Evolutionary conservation across 768 basidiomycete genomes (phyloP).

Genomic region (Boletus vinaceobasis): DNA sequence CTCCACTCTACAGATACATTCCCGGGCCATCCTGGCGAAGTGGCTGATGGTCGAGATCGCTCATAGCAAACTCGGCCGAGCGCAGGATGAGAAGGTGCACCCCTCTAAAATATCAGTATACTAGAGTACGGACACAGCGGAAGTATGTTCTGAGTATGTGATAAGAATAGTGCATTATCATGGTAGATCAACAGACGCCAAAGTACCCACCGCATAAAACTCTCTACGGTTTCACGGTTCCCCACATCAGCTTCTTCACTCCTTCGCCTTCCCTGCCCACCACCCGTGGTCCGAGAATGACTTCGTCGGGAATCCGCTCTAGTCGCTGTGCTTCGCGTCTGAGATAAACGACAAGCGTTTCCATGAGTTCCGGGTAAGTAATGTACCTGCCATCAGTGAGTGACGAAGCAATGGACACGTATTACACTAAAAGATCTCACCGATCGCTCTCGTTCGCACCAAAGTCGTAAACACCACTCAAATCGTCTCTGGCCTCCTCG

Average conservation of each 20-base stretch:
- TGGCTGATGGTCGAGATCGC: background rate
- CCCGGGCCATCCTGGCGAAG: background rate
- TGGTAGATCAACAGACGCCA: background rate
- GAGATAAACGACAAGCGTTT: conserved; percentile 63
- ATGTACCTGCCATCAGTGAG: conserved; percentile 54
- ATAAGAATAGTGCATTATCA: background rate
- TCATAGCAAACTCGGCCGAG: background rate
- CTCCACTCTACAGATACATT: background rate
- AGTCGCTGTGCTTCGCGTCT: conserved; percentile 70
- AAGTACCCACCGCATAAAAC: background rate
- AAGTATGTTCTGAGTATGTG: conserved; percentile 2
- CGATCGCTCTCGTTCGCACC: conserved; percentile 43
- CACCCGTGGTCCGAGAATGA: conserved; percentile 30
- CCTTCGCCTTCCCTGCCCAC: conserved; percentile 34
- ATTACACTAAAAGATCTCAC: conserved; percentile 11
- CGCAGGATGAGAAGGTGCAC: background rate
- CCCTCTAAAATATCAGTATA: conserved; percentile 2
- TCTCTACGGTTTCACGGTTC: conserved; percentile 18
- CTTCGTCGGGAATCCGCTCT: conserved; percentile 49
- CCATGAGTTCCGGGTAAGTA: conserved; percentile 71
- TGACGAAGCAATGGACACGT: background rate
- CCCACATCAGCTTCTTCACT: conserved; percentile 31
- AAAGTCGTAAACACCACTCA: conserved; percentile 72
- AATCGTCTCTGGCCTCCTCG: conserved; percentile 62
- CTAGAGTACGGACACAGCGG: background rate